Evolutionary conservation across 2,329 filamentous ascomycete species (phyloP), one percentile per base, ranked within the genome.

Genomic region (Botryosphaeria dothidea): DNA sequence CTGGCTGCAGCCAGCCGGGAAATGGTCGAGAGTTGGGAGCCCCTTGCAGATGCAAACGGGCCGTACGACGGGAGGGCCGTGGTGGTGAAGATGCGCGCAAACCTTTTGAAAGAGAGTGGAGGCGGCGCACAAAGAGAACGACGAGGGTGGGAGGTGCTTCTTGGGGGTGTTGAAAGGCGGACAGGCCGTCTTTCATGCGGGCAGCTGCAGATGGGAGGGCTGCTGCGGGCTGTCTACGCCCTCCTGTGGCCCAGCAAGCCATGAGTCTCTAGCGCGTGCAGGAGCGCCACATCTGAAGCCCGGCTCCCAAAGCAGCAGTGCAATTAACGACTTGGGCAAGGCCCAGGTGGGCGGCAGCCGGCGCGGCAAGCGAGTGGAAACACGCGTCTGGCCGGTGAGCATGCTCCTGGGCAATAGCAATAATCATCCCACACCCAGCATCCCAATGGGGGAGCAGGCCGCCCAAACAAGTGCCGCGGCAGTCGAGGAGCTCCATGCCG

Each of bases 291-390:
- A n/a, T 27, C 31, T 21, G 25, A 61, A 25, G 38, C 25, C 38
- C 21, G 25, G 19, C 58, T 46, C 41, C 58, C 29, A 51, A 62
- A 62, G 43, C 45, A 51, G 58, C 43, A 49, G 46, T 36, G 43
- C 45, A 51, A 62, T 61, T 62, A 62, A 62, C 58, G 23, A 17
- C 45, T 61, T 61, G 29, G 57, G 23, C 56, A 61, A 36, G 43
- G 56, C 54, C 21, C 45, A 48, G 21, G 45, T 25, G 19, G 48
- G 48, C 25, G 51, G 51, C 51, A 56, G 51, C 34, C 51, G 51
- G 51, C n/a, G n/a, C n/a, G n/a, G n/a, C n/a, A n/a, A n/a, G n/a
- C 56, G 56, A 60, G 56, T 60, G 56, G 56, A 46, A 60, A 60
- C 56, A 60, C 56, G 56, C 56, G 43, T 29, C 17, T 25, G 34